A percentile compares a stretch with the other conserved stretches of the same genome.
Evolutionary conservation across 1,284 basidiomycete species (phyloP).

Genomic region (Bjerkandera adusta): DNA sequence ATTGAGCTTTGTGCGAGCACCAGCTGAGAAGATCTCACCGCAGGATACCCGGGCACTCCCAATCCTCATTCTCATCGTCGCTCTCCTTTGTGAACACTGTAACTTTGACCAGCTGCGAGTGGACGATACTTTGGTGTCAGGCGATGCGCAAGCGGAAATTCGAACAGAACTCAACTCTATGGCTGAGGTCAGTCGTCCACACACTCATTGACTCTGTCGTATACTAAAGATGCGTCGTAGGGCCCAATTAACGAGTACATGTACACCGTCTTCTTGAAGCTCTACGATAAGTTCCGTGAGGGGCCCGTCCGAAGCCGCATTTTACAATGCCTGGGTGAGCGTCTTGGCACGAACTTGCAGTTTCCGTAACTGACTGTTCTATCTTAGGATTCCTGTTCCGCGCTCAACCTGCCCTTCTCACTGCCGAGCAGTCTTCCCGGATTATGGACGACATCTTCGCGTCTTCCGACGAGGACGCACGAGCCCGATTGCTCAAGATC

Average conservation of each 20-base stretch:
- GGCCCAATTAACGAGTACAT: conserved; percentile 80
- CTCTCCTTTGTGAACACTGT: conserved; percentile 85
- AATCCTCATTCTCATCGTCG: conserved; percentile 79
- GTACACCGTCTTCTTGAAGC: conserved; percentile 66
- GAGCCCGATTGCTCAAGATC: conserved; percentile 77
- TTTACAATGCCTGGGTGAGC: conserved; percentile 79
- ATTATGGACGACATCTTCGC: conserved; percentile 90
- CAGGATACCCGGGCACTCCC: conserved; percentile 42
- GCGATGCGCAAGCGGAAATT: conserved; percentile 39
- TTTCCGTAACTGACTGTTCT: conserved; percentile 8
- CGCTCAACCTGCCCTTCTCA: conserved; percentile 89
- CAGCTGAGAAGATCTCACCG: conserved; percentile 17
- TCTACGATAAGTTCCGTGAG: conserved; percentile 66
- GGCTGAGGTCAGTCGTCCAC: conserved; percentile 42
- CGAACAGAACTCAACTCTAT: conserved; percentile 59
- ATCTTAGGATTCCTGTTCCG: conserved; percentile 81
- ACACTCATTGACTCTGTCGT: neutral
- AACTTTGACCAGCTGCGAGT: conserved; percentile 64
- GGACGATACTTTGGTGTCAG: conserved; percentile 3
- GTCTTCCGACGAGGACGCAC: conserved; percentile 67
- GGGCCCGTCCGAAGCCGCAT: conserved; percentile 58
- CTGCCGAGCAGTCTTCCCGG: conserved; percentile 67
- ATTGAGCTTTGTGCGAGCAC: conserved; percentile 36
- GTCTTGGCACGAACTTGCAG: neutral
- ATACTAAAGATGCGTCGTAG: conserved; percentile 31